Evolutionary conservation across 2,329 filamentous ascomycete species (phyloP).

Genomic region (Graphiopsis chlorocephala): DNA sequence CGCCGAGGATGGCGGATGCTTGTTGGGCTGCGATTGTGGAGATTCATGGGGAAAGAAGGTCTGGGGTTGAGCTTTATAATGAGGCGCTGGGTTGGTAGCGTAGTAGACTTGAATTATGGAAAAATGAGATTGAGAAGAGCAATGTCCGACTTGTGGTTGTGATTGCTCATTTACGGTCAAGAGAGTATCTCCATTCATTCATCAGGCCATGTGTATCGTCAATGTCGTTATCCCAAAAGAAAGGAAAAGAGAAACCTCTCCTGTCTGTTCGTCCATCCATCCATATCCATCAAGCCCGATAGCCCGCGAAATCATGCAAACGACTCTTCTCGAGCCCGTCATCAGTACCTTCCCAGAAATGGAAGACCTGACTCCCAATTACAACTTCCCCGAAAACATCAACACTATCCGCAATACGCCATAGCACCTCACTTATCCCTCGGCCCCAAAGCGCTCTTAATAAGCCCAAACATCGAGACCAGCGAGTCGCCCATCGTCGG

Average conservation of each 20-base stretch:
- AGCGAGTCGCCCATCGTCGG: slow-evolving; percentile 15
- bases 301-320: not conserved
- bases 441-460: slow-evolving; percentile 11
- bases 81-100: slow-evolving; percentile 22
- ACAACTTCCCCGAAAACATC: not conserved
- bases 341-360: not conserved
- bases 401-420: not conserved
- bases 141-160: not conserved
- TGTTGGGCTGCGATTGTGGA: slow-evolving; percentile 23
- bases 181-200: not conserved
- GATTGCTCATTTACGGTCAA: not conserved
- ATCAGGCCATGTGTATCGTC: not conserved
- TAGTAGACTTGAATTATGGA: not conserved
- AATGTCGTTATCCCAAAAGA: not conserved
- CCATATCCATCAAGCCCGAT: not conserved
- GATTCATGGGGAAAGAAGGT: slow-evolving; percentile 21
- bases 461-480: not conserved
- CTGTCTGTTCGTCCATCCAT: not conserved
- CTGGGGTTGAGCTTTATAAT: slow-evolving; percentile 22
- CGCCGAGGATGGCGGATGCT: slow-evolving; percentile 22
- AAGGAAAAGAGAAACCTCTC: not conserved
- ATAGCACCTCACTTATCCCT: slow-evolving; percentile 1
- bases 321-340: not conserved
- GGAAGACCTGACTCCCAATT: not conserved
- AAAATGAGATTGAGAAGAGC: not conserved